phyloP scores from a whole-genome alignment of 805 yeast species.

The Maudiozyma saulgeensis region DNA sequence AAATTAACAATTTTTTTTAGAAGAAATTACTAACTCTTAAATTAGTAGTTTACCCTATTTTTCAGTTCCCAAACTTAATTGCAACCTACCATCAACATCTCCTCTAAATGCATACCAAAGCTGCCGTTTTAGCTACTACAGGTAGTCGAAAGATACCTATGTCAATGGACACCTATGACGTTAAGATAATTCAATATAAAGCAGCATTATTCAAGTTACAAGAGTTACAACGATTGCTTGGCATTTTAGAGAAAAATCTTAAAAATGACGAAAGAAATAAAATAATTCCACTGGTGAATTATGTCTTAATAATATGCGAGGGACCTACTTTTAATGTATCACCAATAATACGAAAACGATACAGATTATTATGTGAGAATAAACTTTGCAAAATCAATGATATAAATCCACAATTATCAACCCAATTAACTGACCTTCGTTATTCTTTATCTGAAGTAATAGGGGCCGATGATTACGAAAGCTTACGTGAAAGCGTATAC shows the following conservation, averaged over 20 bases:
- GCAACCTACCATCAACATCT: too few relatives aligned
- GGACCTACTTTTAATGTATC: constrained; percentile 36
- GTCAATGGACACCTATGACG: constrained; percentile 41
- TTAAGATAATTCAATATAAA: constrained; percentile 49
- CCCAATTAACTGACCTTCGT: constrained; percentile 14
- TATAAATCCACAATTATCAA: constrained; percentile 12
- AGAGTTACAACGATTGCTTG: constrained; percentile 30
- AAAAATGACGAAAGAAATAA: constrained; percentile 15
- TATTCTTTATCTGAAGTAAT: constrained; percentile 12
- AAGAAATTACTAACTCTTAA: too few relatives aligned
- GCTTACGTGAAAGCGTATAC: constrained; percentile 13
- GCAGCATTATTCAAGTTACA: constrained; percentile 42
- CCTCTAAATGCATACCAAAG: constrained; percentile 23
- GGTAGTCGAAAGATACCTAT: constrained; percentile 25
- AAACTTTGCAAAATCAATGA: constrained; percentile 19
- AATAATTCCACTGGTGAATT: constrained; percentile 30
- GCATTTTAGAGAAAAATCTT: constrained; percentile 19
- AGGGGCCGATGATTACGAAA: constrained; percentile 7
- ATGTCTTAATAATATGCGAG: constrained; percentile 28
- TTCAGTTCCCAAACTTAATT: too few relatives aligned
- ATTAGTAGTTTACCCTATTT: too few relatives aligned
- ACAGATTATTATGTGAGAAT: constrained; percentile 27
- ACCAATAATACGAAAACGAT: constrained; percentile 32
- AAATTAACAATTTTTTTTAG: too few relatives aligned
- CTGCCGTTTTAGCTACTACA: constrained; percentile 30